phyloP scores from a whole-genome alignment of 2,329 filamentous ascomycete species.

The Hypoxylon sp. region DNA sequence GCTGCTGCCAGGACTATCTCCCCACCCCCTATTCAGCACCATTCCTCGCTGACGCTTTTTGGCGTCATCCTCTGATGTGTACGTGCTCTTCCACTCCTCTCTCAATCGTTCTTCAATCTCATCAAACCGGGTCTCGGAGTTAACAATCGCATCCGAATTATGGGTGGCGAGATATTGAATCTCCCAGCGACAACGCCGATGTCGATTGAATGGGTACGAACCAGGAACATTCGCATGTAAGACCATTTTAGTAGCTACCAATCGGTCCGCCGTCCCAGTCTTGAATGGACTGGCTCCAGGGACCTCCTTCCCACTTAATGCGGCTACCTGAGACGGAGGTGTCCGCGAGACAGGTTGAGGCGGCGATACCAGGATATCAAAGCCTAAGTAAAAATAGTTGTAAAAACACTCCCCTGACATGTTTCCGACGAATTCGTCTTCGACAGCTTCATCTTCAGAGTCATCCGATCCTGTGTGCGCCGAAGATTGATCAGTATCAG shows the following conservation, averaged over 20 bases:
- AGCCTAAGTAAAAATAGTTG: constrained; percentile 97
- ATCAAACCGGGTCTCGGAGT: constrained; percentile 84
- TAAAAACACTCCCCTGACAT: constrained; percentile 86
- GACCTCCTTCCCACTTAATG: constrained; percentile 45
- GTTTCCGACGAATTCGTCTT: constrained; percentile 68
- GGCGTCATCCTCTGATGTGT: constrained; percentile 68
- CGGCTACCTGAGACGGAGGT: constrained; percentile 66
- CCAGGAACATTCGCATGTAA: constrained; percentile 95
- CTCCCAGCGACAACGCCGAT: constrained; percentile 90
- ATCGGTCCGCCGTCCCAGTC: constrained; percentile 68
- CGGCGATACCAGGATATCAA: constrained; percentile 91
- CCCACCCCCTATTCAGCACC: constrained; percentile 92
- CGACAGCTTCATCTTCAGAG: constrained; percentile 72
- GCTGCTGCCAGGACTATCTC: constrained; percentile 90
- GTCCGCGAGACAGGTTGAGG: constrained; percentile 75
- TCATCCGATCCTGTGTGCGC: constrained; percentile 79
- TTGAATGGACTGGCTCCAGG: constrained; percentile 57
- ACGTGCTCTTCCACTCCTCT: constrained; percentile 77
- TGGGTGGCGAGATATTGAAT: constrained; percentile 70
- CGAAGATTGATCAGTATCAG: constrained; percentile 83
- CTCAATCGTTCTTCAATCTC: constrained; percentile 78
- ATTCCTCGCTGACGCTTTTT: constrained; percentile 76
- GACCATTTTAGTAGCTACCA: constrained; percentile 92
- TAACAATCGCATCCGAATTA: constrained; percentile 64
- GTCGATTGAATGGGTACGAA: constrained; percentile 96